Percentiles rank a stretch among this genome's conserved stretches.
Evolutionary conservation across 2,329 filamentous ascomycete genomes (phyloP).

Genomic region (Hypocreales sp.): DNA sequence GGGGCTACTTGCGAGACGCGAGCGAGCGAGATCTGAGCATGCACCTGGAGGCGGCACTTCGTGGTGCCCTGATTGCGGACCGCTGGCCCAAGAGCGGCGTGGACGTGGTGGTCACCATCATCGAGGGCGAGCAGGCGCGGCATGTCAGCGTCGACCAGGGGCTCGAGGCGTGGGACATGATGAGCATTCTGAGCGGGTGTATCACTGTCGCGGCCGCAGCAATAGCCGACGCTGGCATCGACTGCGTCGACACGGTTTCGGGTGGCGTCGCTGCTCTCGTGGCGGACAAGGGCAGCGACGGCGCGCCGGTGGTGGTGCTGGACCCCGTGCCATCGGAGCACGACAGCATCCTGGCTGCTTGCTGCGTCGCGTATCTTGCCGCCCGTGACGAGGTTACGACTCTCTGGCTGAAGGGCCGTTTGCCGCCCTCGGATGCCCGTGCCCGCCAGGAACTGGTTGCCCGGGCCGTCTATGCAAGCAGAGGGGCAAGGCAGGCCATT

Average conservation of each 20-base stretch:
- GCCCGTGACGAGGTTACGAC: constrained; percentile 83
- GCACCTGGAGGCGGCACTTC: constrained; percentile 79
- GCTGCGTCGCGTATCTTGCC: constrained; percentile 81
- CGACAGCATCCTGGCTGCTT: constrained; percentile 60
- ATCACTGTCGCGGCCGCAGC: constrained; percentile 90
- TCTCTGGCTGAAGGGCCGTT: constrained; percentile 74
- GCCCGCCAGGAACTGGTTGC: constrained; percentile 20
- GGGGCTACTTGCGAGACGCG: constrained; percentile 74
- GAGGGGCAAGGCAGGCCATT: constrained; percentile 17
- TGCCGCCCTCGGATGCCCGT: constrained; percentile 23
- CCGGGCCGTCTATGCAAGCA: constrained; percentile 24
- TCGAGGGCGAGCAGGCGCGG: constrained; percentile 81
- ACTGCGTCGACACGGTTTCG: constrained; percentile 80
- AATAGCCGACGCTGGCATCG: constrained; percentile 86
- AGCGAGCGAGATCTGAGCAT: constrained; percentile 80
- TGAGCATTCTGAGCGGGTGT: constrained; percentile 83
- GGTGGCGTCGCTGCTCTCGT: constrained; percentile 82
- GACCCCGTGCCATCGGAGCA: constrained; percentile 79
- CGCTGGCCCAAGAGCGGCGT: constrained; percentile 97
- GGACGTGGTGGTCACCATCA: constrained; percentile 83
- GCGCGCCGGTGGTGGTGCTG: constrained; percentile 40
- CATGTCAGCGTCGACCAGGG: constrained; percentile 29
- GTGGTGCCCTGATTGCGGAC: constrained; percentile 81
- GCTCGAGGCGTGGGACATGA: constrained; percentile 65
- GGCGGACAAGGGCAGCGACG: constrained; percentile 14